These are phyloP conservation scores for Perkinsela sp. DNA, from an alignment of 208 protist species.

Conservation along the genomic window DNA sequence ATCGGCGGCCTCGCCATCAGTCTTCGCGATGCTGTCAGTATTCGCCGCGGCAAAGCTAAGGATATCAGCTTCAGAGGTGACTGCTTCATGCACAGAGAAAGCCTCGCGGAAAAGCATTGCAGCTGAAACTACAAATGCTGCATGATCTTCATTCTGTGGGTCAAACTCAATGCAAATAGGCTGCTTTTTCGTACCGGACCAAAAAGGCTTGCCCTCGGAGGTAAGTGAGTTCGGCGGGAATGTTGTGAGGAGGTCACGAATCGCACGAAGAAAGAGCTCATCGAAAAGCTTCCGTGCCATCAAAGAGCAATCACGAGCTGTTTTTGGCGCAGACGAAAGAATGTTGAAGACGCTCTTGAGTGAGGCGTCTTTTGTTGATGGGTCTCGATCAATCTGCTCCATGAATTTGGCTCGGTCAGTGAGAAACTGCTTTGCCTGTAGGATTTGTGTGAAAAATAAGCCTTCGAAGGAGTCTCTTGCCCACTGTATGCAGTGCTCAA, in stretches of 20 bases:
- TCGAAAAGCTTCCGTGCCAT: constrained; percentile 78
- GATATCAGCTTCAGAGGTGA: constrained; percentile 13
- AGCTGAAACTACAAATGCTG: constrained; percentile 45
- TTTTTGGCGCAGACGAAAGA: constrained; percentile 29
- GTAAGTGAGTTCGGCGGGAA: constrained; percentile 85
- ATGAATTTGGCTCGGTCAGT: constrained; percentile 22
- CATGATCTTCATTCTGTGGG: constrained; percentile 12
- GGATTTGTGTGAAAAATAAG: constrained; percentile 29
- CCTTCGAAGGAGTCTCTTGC: constrained; percentile 62
- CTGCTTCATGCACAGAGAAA: constrained; percentile 18
- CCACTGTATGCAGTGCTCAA: constrained; percentile 94
- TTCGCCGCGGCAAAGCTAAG: constrained; percentile 10
- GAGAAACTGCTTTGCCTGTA: constrained; percentile 60
- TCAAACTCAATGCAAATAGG: constrained; percentile 41
- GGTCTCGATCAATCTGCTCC: constrained; percentile 25
- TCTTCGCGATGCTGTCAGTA: background rate
- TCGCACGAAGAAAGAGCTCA: constrained; percentile 75
- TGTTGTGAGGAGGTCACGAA: constrained; percentile 84
- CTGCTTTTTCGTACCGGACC: constrained; percentile 61
- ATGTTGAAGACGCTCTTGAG: constrained; percentile 33
- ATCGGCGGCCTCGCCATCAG: background rate
- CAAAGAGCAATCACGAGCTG: constrained; percentile 71
- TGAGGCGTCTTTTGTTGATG: constrained; percentile 17
- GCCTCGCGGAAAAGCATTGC: constrained; percentile 25
- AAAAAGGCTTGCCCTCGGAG: constrained; percentile 59